phyloP scores from a whole-genome alignment of 805 yeast species.

The Saccharomycopsis fodiens region DNA sequence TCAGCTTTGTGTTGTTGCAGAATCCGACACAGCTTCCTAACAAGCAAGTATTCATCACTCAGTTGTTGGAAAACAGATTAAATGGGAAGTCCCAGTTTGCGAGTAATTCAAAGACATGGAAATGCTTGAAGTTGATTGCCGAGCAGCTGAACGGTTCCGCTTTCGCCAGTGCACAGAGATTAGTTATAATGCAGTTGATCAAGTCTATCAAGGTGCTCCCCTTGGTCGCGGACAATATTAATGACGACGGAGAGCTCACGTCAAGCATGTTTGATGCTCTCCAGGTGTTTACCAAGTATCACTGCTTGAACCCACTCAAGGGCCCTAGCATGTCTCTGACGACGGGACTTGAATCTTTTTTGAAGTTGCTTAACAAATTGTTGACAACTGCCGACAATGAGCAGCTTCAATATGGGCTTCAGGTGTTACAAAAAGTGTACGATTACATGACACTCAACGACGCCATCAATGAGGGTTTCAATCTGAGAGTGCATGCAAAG shows the following conservation, averaged over 20 bases:
- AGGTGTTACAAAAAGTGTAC: not conserved
- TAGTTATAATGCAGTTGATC: not conserved
- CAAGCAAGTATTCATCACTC: conserved; percentile 9
- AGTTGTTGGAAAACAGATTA: conserved; percentile 10
- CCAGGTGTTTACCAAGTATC: not conserved
- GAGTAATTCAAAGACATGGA: conserved; percentile 8
- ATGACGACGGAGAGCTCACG: not conserved
- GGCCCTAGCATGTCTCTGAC: conserved; percentile 1
- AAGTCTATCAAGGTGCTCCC: conserved; percentile 12
- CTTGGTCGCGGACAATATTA: conserved; percentile 1
- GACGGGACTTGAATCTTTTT: not conserved
- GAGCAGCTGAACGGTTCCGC: not conserved
- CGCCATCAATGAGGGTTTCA: conserved; percentile 4
- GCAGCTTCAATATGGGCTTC: not conserved
- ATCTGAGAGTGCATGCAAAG: conserved; percentile 5
- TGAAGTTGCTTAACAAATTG: not conserved
- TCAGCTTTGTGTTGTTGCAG: conserved; percentile 4
- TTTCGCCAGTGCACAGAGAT: not conserved
- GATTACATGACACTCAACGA: conserved; percentile 7
- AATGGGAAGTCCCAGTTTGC: conserved; percentile 4
- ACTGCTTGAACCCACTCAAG: conserved; percentile 5
- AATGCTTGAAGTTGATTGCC: not conserved
- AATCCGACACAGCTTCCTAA: conserved; percentile 11
- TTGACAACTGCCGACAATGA: not conserved
- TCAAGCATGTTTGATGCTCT: not conserved